A percentile compares a stretch with the other conserved stretches of the same genome.
Conservation (phyloP, 371 early-diverging fungal genomes). For the Batkoa obscura region DNA sequence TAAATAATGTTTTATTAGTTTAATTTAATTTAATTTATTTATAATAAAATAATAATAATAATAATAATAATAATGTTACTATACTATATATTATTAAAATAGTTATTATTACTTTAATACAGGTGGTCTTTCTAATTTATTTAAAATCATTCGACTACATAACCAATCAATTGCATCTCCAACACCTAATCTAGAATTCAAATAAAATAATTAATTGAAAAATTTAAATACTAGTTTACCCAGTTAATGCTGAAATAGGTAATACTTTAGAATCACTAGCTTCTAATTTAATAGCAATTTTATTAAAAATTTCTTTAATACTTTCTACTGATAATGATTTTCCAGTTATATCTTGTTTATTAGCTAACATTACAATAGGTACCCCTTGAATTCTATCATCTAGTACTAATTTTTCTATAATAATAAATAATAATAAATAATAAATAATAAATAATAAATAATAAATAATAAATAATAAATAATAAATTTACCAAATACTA, state of each 20-base stretch:
- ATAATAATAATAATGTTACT: no score
- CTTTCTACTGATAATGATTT: slow-evolving; percentile 57
- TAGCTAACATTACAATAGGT: slow-evolving; percentile 83
- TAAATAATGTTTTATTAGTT: no score
- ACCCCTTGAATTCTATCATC: slow-evolving; percentile 63
- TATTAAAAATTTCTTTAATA: slow-evolving; percentile 80
- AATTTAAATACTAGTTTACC: slow-evolving; percentile 19
- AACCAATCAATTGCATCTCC: slow-evolving; percentile 78
- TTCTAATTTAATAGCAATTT: slow-evolving; percentile 61
- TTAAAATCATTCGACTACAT: slow-evolving; percentile 47
- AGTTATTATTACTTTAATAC: slow-evolving; percentile 8
- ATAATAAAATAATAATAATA: no score
- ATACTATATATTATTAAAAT: no score
- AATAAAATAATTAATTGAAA: slow-evolving; percentile 1
- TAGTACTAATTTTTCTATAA: slow-evolving; percentile 43
- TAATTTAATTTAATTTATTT: no score
- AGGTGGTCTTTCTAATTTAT: slow-evolving; percentile 62
- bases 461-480: background rate
- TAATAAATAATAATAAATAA: background rate
- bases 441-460: background rate
- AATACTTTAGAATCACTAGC: slow-evolving; percentile 46
- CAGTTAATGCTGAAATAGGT: slow-evolving; percentile 59
- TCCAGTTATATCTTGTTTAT: slow-evolving; percentile 66
- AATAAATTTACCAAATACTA: slow-evolving; percentile 45
- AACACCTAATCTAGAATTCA: slow-evolving; percentile 44